These are phyloP conservation scores for Penicillium sp. DNA, from an alignment of 2,329 filamentous ascomycete genomes.

Conservation along the genomic window DNA sequence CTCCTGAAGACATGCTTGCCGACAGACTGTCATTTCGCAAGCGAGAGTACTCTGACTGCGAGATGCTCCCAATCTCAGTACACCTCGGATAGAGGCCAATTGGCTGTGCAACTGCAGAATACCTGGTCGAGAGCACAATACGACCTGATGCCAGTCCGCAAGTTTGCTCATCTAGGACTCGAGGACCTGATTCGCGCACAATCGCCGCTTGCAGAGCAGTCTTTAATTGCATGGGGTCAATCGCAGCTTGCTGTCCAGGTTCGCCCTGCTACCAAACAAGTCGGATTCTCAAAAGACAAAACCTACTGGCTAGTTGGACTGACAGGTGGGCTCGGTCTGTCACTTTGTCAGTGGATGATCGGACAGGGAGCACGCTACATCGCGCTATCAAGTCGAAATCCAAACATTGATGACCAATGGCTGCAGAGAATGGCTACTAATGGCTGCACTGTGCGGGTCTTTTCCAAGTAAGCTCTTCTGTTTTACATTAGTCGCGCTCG, in stretches of 20 bases:
- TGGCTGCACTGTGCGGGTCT: slow-evolving; percentile 19
- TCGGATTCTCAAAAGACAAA: slow-evolving; percentile 25
- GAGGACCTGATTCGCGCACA: slow-evolving; percentile 8
- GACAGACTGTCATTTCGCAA: slow-evolving; percentile 8
- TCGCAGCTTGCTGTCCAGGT: slow-evolving; percentile 13
- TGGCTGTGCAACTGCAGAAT: slow-evolving; percentile 4
- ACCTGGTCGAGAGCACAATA: slow-evolving; percentile 4
- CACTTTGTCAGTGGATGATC: slow-evolving; percentile 30
- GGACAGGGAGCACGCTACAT: slow-evolving; percentile 25
- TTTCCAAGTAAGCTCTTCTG: slow-evolving; percentile 13
- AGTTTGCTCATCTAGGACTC: slow-evolving; percentile 3
- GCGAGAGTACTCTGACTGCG: slow-evolving; percentile 10
- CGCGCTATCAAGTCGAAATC: slow-evolving; percentile 28
- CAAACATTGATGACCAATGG: slow-evolving; percentile 25
- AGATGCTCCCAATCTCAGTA: background rate
- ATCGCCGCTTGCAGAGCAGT: background rate
- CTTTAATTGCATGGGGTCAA: slow-evolving; percentile 11
- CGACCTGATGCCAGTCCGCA: slow-evolving; percentile 4
- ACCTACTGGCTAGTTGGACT: slow-evolving; percentile 33
- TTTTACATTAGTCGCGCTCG: too few relatives aligned
- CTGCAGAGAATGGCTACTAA: slow-evolving; percentile 12
- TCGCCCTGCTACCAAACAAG: slow-evolving; percentile 13
- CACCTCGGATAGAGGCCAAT: background rate
- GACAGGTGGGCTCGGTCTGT: slow-evolving; percentile 26
- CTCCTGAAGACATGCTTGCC: slow-evolving; percentile 8